Conservation (phyloP, 2,329 filamentous ascomycete species). For the Chaetomium olivaceum region DNA sequence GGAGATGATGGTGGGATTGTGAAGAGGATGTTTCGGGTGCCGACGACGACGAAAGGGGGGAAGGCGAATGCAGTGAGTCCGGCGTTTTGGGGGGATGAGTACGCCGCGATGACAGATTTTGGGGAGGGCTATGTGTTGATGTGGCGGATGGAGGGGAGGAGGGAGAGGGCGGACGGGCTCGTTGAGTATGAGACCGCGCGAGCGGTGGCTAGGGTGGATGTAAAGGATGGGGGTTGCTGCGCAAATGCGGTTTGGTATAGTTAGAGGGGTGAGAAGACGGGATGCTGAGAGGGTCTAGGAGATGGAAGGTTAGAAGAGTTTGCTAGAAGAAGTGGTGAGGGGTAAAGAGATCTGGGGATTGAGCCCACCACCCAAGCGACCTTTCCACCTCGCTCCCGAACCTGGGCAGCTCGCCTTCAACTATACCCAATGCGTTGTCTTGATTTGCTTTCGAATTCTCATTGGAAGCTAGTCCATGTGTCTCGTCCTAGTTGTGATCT, state of each 20-base stretch:
- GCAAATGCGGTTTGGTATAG: slow-evolving; percentile 33
- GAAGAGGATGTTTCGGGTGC: slow-evolving; percentile 27
- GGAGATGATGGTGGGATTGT: slow-evolving; percentile 20
- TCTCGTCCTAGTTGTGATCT: no score
- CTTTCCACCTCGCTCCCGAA: not conserved
- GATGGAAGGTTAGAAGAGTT: not conserved
- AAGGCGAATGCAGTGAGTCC: slow-evolving; percentile 29
- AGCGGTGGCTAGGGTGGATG: slow-evolving; percentile 25
- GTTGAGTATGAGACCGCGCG: slow-evolving; percentile 22
- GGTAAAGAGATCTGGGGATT: not conserved
- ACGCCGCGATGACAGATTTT: slow-evolving; percentile 2
- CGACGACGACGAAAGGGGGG: slow-evolving; percentile 28
- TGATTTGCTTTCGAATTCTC: not conserved
- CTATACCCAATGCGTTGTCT: not conserved
- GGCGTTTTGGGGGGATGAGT: slow-evolving; percentile 27
- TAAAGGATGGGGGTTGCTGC: slow-evolving; percentile 31
- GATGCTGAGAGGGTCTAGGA: not conserved
- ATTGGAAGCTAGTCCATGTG: not conserved
- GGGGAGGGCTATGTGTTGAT: slow-evolving; percentile 30
- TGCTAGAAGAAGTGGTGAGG: not conserved
- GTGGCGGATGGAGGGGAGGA: slow-evolving; percentile 25
- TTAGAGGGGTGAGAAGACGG: slow-evolving; percentile 6
- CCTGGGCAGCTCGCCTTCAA: not conserved
- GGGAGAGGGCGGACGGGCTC: slow-evolving; percentile 15
- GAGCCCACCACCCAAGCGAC: not conserved